Conservation (phyloP, 202 grass and related monocot species). For the Panicum hallii region DNA sequence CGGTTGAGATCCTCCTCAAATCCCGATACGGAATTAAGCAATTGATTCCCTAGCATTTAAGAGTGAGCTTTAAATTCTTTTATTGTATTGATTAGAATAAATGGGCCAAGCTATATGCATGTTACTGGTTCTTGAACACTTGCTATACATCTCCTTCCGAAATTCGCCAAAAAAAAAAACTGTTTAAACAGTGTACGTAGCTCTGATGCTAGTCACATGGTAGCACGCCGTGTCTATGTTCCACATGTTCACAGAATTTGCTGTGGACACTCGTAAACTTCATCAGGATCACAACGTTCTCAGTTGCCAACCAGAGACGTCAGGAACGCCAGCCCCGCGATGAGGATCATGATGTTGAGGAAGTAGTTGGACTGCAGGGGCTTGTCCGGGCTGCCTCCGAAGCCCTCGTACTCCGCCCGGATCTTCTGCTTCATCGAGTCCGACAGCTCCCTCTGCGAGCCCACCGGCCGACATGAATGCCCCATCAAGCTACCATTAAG, state of each 20-base stretch:
- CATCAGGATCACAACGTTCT: neutral
- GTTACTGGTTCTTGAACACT: neutral
- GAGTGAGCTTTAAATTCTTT: too few species aligned
- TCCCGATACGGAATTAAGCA: too few species aligned
- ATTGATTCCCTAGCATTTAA: too few species aligned
- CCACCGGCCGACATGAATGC: neutral
- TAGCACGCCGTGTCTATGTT: neutral
- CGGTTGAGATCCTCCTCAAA: too few species aligned
- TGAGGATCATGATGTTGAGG: conserved; percentile 89
- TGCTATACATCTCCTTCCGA: neutral
- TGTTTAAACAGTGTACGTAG: neutral
- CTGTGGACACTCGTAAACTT: conserved; percentile 10
- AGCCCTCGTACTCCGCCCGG: conserved; percentile 80
- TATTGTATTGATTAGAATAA: too few species aligned
- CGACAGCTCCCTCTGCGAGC: conserved; percentile 68
- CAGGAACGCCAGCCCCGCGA: conserved; percentile 81
- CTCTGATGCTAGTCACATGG: conserved; percentile 6
- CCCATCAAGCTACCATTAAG: conserved; percentile 4
- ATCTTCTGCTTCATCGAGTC: conserved; percentile 90
- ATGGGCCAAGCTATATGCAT: too few species aligned
- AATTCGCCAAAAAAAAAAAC: too few species aligned
- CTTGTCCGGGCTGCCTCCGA: conserved; percentile 89
- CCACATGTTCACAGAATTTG: neutral
- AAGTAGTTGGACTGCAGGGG: conserved; percentile 95
- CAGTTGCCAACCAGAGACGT: conserved; percentile 80